Evolutionary conservation across 352 stramenopile genomes (phyloP).

Genomic region (Pythium diclinum): DNA sequence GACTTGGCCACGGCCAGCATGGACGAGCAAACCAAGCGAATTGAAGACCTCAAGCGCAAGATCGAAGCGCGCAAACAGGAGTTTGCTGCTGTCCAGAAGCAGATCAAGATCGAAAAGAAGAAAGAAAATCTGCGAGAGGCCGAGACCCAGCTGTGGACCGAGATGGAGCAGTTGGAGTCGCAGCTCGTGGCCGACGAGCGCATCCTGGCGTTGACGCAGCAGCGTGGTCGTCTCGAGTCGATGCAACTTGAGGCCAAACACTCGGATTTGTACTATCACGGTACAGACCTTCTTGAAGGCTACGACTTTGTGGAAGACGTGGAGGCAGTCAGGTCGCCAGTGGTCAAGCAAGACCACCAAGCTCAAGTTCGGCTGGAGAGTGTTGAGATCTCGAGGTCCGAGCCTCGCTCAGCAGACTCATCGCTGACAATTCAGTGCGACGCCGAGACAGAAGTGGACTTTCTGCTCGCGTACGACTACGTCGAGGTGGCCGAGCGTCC

Average conservation of each 20-base stretch:
- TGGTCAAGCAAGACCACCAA: constrained; percentile 24
- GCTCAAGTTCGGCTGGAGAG: constrained; percentile 18
- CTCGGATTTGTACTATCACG: background rate
- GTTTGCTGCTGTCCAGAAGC: constrained; percentile 38
- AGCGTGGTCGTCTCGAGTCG: constrained; percentile 50
- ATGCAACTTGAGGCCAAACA: constrained; percentile 42
- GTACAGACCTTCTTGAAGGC: constrained; percentile 21
- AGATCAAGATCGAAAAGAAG: constrained; percentile 48
- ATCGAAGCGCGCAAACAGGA: constrained; percentile 47
- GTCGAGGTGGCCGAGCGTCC: constrained; percentile 22
- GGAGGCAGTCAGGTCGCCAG: constrained; percentile 12
- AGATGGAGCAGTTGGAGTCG: constrained; percentile 47
- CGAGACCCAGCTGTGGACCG: constrained; percentile 42
- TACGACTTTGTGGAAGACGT: constrained; percentile 30
- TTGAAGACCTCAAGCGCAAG: constrained; percentile 41
- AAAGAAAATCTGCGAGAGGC: constrained; percentile 42
- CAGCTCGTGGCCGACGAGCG: constrained; percentile 39
- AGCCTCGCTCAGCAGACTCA: background rate
- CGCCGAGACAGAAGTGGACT: constrained; percentile 9
- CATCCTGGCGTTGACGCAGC: constrained; percentile 35
- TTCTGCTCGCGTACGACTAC: constrained; percentile 24
- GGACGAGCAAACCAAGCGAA: constrained; percentile 48
- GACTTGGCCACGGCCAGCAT: constrained; percentile 52
- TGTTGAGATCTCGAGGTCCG: background rate
- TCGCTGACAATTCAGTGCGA: background rate